Percentiles rank a stretch among this genome's conserved stretches.
Conservation (phyloP, 2,329 filamentous ascomycete species). For the Tolypocladium amazonense region DNA sequence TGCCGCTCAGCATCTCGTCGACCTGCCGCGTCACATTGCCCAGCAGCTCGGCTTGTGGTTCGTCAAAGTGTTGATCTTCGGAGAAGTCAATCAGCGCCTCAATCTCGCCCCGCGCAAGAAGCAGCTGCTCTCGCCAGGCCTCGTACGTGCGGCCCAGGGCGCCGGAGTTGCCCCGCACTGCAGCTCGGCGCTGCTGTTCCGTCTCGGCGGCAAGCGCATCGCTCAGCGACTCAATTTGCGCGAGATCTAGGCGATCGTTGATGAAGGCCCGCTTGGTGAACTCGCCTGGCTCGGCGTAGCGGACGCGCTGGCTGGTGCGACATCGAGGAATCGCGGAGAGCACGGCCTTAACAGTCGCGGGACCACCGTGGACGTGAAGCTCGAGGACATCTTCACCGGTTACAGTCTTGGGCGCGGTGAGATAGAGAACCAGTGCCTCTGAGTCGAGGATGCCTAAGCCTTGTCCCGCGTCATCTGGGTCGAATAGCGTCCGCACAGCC, state of each 20-base stretch:
- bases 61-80: conserved; percentile 95
- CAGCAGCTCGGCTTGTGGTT: conserved; percentile 65
- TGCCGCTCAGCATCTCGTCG: conserved; percentile 44
- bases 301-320: conserved; percentile 34
- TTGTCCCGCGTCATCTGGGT: conserved; percentile 22
- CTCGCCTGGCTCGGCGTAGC: conserved; percentile 89
- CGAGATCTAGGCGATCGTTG: conserved; percentile 74
- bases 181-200: conserved; percentile 83
- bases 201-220: conserved; percentile 62
- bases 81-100: conserved; percentile 96
- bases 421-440: conserved; percentile 70
- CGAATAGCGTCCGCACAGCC: conserved; percentile 62
- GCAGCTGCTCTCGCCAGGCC: conserved; percentile 63
- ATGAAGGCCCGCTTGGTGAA: conserved; percentile 90
- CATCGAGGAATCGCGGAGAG: conserved; percentile 62
- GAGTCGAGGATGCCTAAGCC: conserved; percentile 57
- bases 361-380: conserved; percentile 86
- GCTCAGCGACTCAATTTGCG: conserved; percentile 63
- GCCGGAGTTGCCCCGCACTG: conserved; percentile 67
- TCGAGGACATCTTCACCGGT: conserved; percentile 92
- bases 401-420: conserved; percentile 69
- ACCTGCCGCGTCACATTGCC: conserved; percentile 59
- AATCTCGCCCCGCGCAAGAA: conserved; percentile 78
- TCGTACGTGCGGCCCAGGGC: conserved; percentile 69
- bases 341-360: conserved; percentile 79